A percentile compares a stretch with the other conserved stretches of the same genome.
These are phyloP conservation scores for Naegleria lovaniensis DNA, from an alignment of 208 protist species.

Conservation along the genomic window DNA sequence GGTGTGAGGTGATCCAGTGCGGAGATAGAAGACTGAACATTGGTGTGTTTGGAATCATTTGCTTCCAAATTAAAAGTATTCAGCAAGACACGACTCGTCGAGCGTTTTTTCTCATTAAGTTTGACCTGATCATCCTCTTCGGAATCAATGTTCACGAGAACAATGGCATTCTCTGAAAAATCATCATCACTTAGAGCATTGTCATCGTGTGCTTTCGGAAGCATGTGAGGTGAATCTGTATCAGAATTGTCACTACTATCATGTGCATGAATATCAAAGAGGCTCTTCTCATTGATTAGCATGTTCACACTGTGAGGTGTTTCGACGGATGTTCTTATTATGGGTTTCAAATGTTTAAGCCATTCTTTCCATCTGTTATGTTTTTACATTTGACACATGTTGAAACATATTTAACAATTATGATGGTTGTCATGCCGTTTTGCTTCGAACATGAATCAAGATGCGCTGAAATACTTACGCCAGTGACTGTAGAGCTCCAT, in stretches of 20 bases:
- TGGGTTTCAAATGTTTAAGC: neutral
- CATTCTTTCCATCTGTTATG: neutral
- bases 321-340: neutral
- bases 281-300: neutral
- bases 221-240: neutral
- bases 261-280: neutral
- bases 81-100: neutral
- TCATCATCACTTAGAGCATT: neutral
- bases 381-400: too few species aligned
- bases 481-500: neutral
- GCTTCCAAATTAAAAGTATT: neutral
- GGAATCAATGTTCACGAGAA: neutral
- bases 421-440: too few species aligned
- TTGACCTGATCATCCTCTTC: neutral
- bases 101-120: neutral
- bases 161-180: neutral
- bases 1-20: neutral
- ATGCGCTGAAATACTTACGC: neutral
- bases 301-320: neutral
- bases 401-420: too few species aligned
- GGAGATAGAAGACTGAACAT: too few species aligned
- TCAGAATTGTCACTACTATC: neutral
- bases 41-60: neutral
- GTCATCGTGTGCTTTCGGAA: neutral
- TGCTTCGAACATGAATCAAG: too few species aligned